These are phyloP conservation scores for Trichoderma atrobrunneum DNA, from an alignment of 2,329 filamentous ascomycete species.

Conservation along the genomic window DNA sequence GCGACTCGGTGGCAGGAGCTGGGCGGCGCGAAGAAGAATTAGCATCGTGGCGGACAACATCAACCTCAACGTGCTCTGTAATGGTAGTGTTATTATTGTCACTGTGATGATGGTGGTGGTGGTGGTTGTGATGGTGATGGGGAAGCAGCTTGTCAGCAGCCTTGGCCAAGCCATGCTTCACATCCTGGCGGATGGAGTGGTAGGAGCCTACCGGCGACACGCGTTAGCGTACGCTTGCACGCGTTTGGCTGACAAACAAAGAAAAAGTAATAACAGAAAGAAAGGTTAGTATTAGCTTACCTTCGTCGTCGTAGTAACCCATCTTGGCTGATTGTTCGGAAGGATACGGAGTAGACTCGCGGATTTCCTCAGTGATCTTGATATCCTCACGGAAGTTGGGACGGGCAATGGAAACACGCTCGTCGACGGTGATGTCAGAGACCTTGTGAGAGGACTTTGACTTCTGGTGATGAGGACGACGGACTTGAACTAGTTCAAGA, in stretches of 20 bases:
- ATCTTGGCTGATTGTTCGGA: constrained; percentile 53
- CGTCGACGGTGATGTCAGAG: constrained; percentile 41
- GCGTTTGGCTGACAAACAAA: background rate
- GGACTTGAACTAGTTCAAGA: constrained; percentile 1
- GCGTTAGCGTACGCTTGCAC: constrained; percentile 20
- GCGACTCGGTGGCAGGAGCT: constrained; percentile 33
- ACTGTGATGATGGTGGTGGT: constrained; percentile 45
- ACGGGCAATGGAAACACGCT: constrained; percentile 33
- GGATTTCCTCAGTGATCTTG: constrained; percentile 64
- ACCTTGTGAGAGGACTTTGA: constrained; percentile 24
- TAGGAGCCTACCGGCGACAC: constrained; percentile 48
- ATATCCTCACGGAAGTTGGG: constrained; percentile 54
- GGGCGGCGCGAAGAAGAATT: constrained; percentile 10
- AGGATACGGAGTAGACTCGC: constrained; percentile 50
- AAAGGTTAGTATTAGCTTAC: constrained; percentile 39
- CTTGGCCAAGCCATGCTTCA: constrained; percentile 46
- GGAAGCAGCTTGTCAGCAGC: constrained; percentile 55
- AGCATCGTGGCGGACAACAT: constrained; percentile 37
- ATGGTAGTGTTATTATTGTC: constrained; percentile 38
- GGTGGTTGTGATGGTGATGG: constrained; percentile 47
- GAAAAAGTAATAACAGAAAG: background rate
- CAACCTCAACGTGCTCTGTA: constrained; percentile 47
- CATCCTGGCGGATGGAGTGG: constrained; percentile 53
- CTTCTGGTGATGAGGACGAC: constrained; percentile 23
- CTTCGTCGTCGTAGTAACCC: constrained; percentile 64